These are phyloP conservation scores for Melanogaster broomeanus DNA, from an alignment of 768 basidiomycete genomes.

Conservation along the genomic window DNA sequence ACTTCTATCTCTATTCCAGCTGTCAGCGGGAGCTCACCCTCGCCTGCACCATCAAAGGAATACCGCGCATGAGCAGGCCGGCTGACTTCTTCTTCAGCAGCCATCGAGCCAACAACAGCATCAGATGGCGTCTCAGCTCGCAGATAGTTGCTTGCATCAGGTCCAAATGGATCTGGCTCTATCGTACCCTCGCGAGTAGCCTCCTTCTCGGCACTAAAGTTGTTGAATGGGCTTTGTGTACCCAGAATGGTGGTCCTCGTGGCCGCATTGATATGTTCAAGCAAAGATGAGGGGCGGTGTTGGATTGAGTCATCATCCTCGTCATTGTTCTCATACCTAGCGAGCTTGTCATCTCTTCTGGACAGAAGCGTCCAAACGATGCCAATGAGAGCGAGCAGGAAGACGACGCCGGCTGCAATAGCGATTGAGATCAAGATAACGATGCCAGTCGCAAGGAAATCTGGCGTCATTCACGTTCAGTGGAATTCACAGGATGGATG, in stretches of 20 bases:
- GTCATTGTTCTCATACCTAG: conserved; percentile 66
- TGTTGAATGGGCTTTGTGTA: conserved; percentile 38
- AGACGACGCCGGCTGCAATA: conserved; percentile 91
- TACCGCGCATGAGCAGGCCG: conserved; percentile 80
- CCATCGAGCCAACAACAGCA: conserved; percentile 59
- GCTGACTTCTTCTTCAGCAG: conserved; percentile 62
- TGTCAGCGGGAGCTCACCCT: conserved; percentile 73
- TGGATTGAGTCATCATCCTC: conserved; percentile 77
- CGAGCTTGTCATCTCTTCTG: conserved; percentile 70
- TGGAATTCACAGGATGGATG: not conserved
- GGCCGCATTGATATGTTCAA: conserved; percentile 90
- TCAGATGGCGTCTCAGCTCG: conserved; percentile 84
- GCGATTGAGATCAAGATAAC: conserved; percentile 98
- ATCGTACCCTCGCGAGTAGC: conserved; percentile 34
- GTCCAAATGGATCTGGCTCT: conserved; percentile 60
- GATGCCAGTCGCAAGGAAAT: conserved; percentile 87
- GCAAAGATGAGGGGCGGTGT: conserved; percentile 83
- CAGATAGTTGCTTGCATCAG: conserved; percentile 75
- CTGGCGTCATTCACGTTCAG: conserved; percentile 38
- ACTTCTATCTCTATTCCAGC: conserved; percentile 75
- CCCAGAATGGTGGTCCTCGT: conserved; percentile 83
- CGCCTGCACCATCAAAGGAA: conserved; percentile 77
- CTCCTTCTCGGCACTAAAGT: conserved; percentile 53
- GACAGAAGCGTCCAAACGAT: conserved; percentile 90
- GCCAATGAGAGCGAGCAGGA: conserved; percentile 81